Evolutionary conservation across 768 basidiomycete genomes (phyloP), one percentile per base, ranked within the genome.

Genomic region (Tricholoma hemisulphureum): DNA sequence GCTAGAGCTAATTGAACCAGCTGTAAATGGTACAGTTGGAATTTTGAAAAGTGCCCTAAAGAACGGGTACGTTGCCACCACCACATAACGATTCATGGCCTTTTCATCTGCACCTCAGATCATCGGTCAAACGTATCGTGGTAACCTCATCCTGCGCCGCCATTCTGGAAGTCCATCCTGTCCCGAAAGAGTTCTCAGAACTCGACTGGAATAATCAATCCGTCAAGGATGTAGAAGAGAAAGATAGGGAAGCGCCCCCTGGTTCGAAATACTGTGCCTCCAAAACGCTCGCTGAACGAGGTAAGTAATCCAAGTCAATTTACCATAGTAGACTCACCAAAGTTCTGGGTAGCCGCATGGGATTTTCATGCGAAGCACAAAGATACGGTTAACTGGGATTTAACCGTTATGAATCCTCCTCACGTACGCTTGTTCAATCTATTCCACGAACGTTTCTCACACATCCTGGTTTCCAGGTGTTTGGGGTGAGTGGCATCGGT

Each of bases 21-120:
- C 91, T 23, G 81, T 93, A 3, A 72, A 83, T 2, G 91, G 91
- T 1, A 93, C 91, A 0, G 63, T 81, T 1, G 77, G 83, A 6
- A 75, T 93, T 13, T 73, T 93, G 23, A 72, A 82, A 58, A 83
- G 83, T 43, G 79, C 83, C 8, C 66, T 80, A 55, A 85, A 83
- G 67, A 65, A 82, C 61, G 79, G 76, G 83, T 85, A 59, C 20
- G 72, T 60, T 9, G 8, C 6, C 16, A 2, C 49, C 24, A 11
- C n/a, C 16, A 28, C 4, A 8, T 14, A 26, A 16, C 41, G 1
- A 24, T 24, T 32, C 6, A 23, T 26, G 3, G 11, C 6, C 6
- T 28, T 26, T 7, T 39, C 14, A 9, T 9, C n/a, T 26, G 2
- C 23, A 16, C 16, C 35, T 77, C 82, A 20, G 81, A 51, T 61